These are phyloP conservation scores for Neonectria neomacrospora DNA, from an alignment of 2,329 filamentous ascomycete genomes.

Conservation along the genomic window DNA sequence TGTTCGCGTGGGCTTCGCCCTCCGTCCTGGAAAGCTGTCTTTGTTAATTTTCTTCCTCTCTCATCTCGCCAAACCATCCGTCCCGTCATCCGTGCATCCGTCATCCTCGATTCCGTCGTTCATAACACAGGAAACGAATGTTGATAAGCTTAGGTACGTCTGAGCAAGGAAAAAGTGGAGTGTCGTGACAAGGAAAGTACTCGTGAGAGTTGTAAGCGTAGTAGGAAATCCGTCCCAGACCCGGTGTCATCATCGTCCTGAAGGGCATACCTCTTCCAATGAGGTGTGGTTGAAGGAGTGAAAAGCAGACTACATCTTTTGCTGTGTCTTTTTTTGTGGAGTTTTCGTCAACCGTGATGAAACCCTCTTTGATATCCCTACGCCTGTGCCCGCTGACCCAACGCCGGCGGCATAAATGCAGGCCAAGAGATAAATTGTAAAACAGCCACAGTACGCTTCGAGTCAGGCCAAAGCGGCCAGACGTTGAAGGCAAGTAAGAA, in stretches of 20 bases:
- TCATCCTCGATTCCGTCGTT: slow-evolving; percentile 13
- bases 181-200: slow-evolving; percentile 28
- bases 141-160: slow-evolving; percentile 21
- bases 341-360: slow-evolving; percentile 16
- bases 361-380: slow-evolving; percentile 28
- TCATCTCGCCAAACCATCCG: not conserved
- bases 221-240: slow-evolving; percentile 21
- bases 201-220: slow-evolving; percentile 30
- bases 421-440: slow-evolving; percentile 36
- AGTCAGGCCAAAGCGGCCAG: slow-evolving; percentile 48
- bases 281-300: not conserved
- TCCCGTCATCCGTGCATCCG: not conserved
- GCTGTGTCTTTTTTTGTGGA: slow-evolving; percentile 21
- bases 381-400: slow-evolving; percentile 38
- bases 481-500: slow-evolving; percentile 56
- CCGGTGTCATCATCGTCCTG: slow-evolving; percentile 11
- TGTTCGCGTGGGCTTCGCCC: slow-evolving; percentile 24
- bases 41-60: slow-evolving; percentile 15
- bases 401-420: slow-evolving; percentile 42
- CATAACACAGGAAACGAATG: slow-evolving; percentile 35
- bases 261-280: slow-evolving; percentile 5
- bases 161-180: slow-evolving; percentile 24
- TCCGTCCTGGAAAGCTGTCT: slow-evolving; percentile 25
- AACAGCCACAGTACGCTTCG: slow-evolving; percentile 30
- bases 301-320: slow-evolving; percentile 31